Conservation (phyloP, 2,329 filamentous ascomycete genomes). For the Fusarium succisae region DNA sequence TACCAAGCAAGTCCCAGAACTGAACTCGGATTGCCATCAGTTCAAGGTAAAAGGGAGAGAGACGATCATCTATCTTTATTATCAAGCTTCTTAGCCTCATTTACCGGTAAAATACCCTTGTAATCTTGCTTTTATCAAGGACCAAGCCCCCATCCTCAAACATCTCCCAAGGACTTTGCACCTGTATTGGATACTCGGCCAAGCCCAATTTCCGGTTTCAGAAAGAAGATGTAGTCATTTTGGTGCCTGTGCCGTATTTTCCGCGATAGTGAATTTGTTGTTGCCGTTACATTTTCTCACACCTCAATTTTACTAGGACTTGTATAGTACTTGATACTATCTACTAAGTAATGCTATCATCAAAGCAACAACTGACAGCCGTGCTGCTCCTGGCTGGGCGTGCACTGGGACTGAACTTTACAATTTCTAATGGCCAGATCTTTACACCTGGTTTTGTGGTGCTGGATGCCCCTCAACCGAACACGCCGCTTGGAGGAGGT, state of each 20-base stretch:
- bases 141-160: slow-evolving; percentile 12
- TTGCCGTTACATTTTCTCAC: not conserved
- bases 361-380: slow-evolving; percentile 2
- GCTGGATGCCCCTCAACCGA: slow-evolving; percentile 71
- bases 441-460: slow-evolving; percentile 75
- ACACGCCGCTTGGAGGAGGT: slow-evolving; percentile 71
- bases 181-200: slow-evolving; percentile 6
- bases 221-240: slow-evolving; percentile 12
- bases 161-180: slow-evolving; percentile 15
- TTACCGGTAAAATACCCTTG: slow-evolving; percentile 26
- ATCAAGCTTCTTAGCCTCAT: not conserved
- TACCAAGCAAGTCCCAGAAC: not conserved
- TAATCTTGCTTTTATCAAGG: slow-evolving; percentile 33
- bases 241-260: not conserved
- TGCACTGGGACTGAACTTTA: slow-evolving; percentile 58
- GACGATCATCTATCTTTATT: not conserved
- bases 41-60: not conserved
- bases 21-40: not conserved
- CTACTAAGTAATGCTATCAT: slow-evolving; percentile 16
- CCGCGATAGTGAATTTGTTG: not conserved
- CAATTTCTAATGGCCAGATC: slow-evolving; percentile 71
- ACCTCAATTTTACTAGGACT: not conserved
- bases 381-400: slow-evolving; percentile 38
- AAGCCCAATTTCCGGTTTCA: slow-evolving; percentile 29
- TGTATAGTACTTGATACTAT: not conserved